Percentiles rank a stretch among this genome's conserved stretches.
phyloP scores from a whole-genome alignment of 345 rosid genomes.

The Populus alba region DNA sequence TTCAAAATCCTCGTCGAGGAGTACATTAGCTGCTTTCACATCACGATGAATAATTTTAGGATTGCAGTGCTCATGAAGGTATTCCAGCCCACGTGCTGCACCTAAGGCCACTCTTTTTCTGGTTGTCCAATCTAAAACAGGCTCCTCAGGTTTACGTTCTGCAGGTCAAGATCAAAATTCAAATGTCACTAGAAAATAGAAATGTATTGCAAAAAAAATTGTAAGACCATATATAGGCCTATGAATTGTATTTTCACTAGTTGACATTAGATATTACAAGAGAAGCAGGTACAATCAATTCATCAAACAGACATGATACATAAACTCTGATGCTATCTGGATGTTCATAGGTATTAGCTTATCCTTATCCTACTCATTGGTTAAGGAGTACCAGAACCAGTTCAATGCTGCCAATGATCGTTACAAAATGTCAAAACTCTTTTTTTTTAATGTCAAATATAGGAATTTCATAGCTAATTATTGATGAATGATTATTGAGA shows the following conservation, averaged over 20 bases:
- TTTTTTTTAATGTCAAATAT: too few species aligned
- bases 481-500: not conserved
- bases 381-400: not conserved
- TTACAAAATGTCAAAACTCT: not conserved
- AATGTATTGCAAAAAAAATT: not conserved
- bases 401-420: not conserved
- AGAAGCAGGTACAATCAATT: not conserved
- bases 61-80: slow-evolving; percentile 95
- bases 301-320: not conserved
- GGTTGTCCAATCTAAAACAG: slow-evolving; percentile 75
- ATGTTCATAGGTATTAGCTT: not conserved
- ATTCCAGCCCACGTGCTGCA: slow-evolving; percentile 92
- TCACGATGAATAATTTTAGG: slow-evolving; percentile 97
- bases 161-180: slow-evolving; percentile 25
- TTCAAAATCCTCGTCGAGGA: slow-evolving; percentile 90
- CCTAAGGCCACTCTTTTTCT: slow-evolving; percentile 87
- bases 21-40: slow-evolving; percentile 94
- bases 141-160: slow-evolving; percentile 78
- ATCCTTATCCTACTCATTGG: not conserved
- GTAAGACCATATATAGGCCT: not conserved
- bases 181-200: not conserved
- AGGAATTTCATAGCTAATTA: not conserved
- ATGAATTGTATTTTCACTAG: not conserved
- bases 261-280: not conserved
- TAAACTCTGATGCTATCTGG: not conserved